Conservation (phyloP, 768 basidiomycete genomes). For the Strobilomyces confusus region DNA sequence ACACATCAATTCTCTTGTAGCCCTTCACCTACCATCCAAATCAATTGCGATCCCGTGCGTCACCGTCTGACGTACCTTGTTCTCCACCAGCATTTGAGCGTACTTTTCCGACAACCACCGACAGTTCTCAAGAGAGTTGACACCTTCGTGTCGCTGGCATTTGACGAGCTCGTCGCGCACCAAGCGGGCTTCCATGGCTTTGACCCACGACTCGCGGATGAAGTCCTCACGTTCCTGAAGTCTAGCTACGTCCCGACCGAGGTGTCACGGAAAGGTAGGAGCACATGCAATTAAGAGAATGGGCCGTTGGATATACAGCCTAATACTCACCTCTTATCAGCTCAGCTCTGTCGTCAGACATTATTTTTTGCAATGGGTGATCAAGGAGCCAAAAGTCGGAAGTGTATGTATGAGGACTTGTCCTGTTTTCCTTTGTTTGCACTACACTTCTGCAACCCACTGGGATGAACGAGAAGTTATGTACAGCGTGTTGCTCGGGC, state of each 20-base stretch:
- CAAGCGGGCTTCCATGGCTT: conserved; percentile 87
- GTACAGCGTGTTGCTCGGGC: too few relatives aligned
- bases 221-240: conserved; percentile 66
- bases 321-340: conserved; percentile 28
- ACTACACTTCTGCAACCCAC: background rate
- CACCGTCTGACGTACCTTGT: conserved; percentile 54
- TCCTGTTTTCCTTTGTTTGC: conserved; percentile 10
- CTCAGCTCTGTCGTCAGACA: conserved; percentile 34
- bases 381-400: background rate
- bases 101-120: conserved; percentile 84
- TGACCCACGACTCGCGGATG: conserved; percentile 91
- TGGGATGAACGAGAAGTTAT: too few relatives aligned
- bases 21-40: conserved; percentile 66
- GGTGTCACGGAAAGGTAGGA: background rate
- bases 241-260: conserved; percentile 41
- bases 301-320: background rate
- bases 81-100: conserved; percentile 68
- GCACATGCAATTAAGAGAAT: background rate
- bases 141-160: conserved; percentile 87
- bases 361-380: conserved; percentile 10
- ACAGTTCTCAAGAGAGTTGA: conserved; percentile 89
- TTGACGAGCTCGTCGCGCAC: conserved; percentile 85
- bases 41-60: conserved; percentile 1
- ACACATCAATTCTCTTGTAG: conserved; percentile 73
- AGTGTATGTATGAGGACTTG: background rate